Evolutionary conservation across 2,329 filamentous ascomycete species (phyloP).

Genomic region (Curvularia spicifera): DNA sequence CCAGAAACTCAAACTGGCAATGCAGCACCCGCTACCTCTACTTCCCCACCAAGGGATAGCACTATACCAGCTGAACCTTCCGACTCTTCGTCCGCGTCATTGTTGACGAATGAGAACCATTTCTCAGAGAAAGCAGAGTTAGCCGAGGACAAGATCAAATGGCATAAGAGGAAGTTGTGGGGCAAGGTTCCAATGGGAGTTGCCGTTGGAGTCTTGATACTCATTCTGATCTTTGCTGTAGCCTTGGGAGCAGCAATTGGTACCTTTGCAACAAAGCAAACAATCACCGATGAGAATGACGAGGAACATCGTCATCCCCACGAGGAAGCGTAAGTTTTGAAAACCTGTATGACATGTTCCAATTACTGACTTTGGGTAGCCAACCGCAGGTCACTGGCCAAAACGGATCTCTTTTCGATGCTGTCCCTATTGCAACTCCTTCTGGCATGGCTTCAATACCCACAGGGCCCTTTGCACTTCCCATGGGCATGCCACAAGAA

Average conservation of each 20-base stretch:
- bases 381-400: slow-evolving; percentile 55
- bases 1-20: slow-evolving; percentile 43
- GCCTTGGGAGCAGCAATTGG: slow-evolving; percentile 62
- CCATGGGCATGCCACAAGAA: slow-evolving; percentile 55
- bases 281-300: slow-evolving; percentile 24
- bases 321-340: slow-evolving; percentile 41
- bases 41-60: slow-evolving; percentile 13
- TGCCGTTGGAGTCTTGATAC: slow-evolving; percentile 53
- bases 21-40: slow-evolving; percentile 24
- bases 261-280: slow-evolving; percentile 57
- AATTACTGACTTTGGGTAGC: slow-evolving; percentile 32
- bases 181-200: slow-evolving; percentile 60
- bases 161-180: slow-evolving; percentile 54
- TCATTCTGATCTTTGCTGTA: slow-evolving; percentile 56
- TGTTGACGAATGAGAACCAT: slow-evolving; percentile 31
- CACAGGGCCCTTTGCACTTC: slow-evolving; percentile 58
- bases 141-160: slow-evolving; percentile 34
- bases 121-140: slow-evolving; percentile 41
- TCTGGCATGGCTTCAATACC: slow-evolving; percentile 54
- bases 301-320: slow-evolving; percentile 22
- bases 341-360: not conserved
- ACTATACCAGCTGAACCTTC: slow-evolving; percentile 36
- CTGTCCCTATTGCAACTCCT: slow-evolving; percentile 58
- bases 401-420: slow-evolving; percentile 57
- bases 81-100: slow-evolving; percentile 38